phyloP scores from a whole-genome alignment of 164 flowering plant genomes.

The Stephania japonica region DNA sequence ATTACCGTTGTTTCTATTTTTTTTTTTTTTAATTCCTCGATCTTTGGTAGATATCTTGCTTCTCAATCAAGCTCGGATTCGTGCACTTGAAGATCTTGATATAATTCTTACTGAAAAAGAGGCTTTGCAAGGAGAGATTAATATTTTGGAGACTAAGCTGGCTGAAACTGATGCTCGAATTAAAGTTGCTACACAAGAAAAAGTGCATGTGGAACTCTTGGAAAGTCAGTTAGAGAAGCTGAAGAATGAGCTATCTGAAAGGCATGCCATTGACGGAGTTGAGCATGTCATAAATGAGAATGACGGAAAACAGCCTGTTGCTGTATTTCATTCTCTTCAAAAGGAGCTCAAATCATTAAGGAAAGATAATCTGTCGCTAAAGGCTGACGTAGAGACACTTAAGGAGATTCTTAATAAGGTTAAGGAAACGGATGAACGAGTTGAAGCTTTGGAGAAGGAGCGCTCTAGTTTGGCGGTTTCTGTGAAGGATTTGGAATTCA shows the following conservation, averaged over 20 bases:
- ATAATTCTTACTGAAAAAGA: constrained; percentile 69
- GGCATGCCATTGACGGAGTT: constrained; percentile 26
- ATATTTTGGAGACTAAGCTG: constrained; percentile 62
- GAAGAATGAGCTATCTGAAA: constrained; percentile 40
- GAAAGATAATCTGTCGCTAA: constrained; percentile 54
- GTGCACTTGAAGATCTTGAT: constrained; percentile 74
- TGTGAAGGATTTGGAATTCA: constrained; percentile 58
- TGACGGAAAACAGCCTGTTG: constrained; percentile 12
- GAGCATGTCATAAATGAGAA: constrained; percentile 17
- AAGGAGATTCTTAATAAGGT: constrained; percentile 41
- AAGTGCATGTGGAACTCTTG: constrained; percentile 63
- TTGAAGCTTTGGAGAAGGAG: constrained; percentile 58
- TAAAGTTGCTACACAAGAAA: constrained; percentile 76
- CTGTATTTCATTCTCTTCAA: constrained; percentile 30
- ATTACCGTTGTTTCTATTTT: no score
- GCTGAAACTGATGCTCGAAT: constrained; percentile 89
- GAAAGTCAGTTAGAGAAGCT: constrained; percentile 70
- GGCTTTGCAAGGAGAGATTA: constrained; percentile 75
- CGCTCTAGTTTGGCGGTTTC: constrained; percentile 45
- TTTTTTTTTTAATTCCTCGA: constrained; percentile 1
- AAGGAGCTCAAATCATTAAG: constrained; percentile 59
- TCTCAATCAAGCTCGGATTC: constrained; percentile 81
- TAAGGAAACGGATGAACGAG: constrained; percentile 54
- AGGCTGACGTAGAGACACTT: constrained; percentile 54
- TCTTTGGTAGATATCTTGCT: constrained; percentile 64